A percentile compares a stretch with the other conserved stretches of the same genome.
These are phyloP conservation scores for Ogataea allantospora DNA, from an alignment of 805 yeast species.

Conservation along the genomic window DNA sequence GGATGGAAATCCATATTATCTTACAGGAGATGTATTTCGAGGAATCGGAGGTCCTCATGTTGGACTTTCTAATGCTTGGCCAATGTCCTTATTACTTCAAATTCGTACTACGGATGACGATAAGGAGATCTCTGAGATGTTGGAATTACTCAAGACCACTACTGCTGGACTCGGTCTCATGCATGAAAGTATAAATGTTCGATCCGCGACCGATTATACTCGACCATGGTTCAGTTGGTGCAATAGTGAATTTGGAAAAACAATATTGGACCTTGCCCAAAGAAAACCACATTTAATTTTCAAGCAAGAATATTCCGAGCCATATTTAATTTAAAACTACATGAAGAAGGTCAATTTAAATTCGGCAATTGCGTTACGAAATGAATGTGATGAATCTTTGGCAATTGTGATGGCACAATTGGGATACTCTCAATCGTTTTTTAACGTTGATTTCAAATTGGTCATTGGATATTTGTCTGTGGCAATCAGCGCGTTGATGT, in stretches of 20 bases:
- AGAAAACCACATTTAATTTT: slow-evolving; percentile 74
- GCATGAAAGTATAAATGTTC: slow-evolving; percentile 79
- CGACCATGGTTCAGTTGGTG: slow-evolving; percentile 96
- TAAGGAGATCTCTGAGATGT: slow-evolving; percentile 53
- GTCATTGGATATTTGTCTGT: slow-evolving; percentile 50
- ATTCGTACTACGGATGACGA: slow-evolving; percentile 76
- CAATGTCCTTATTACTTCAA: slow-evolving; percentile 75
- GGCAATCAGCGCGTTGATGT: slow-evolving; percentile 44
- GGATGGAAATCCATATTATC: slow-evolving; percentile 74
- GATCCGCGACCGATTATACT: slow-evolving; percentile 57
- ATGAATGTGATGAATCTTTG: slow-evolving; percentile 49
- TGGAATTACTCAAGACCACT: slow-evolving; percentile 51
- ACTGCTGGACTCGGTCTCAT: slow-evolving; percentile 78
- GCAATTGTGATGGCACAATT: slow-evolving; percentile 39
- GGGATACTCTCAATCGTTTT: slow-evolving; percentile 49
- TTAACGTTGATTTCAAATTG: slow-evolving; percentile 43
- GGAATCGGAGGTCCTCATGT: slow-evolving; percentile 94
- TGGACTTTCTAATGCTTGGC: slow-evolving; percentile 83
- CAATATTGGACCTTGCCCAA: slow-evolving; percentile 71
- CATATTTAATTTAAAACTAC: slow-evolving; percentile 14
- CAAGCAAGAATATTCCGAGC: slow-evolving; percentile 36
- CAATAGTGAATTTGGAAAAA: slow-evolving; percentile 85
- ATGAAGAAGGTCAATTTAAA: slow-evolving; percentile 35
- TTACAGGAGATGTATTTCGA: slow-evolving; percentile 58
- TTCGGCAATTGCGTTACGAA: slow-evolving; percentile 47